These are phyloP conservation scores for Chrysanthemum lavandulifolium DNA, from an alignment of 129 eudicot species.

Conservation along the genomic window DNA sequence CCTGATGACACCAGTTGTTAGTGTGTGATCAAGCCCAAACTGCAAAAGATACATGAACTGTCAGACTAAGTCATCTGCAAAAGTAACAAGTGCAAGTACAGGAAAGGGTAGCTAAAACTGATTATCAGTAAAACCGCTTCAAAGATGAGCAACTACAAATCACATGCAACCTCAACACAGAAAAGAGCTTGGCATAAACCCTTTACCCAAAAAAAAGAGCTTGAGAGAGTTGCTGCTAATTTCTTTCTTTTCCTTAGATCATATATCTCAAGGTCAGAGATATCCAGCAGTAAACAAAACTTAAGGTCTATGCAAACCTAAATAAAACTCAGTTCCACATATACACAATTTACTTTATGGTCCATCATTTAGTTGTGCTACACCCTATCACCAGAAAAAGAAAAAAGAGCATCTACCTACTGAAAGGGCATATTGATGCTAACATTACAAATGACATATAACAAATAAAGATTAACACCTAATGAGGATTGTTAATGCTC, in stretches of 20 bases:
- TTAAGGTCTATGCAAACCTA: conserved; percentile 7
- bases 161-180: conserved; percentile 13
- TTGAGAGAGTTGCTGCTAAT: not conserved
- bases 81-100: not conserved
- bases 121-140: conserved; percentile 15
- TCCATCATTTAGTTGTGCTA: conserved; percentile 6
- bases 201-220: not conserved
- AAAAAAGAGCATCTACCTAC: conserved; percentile 10
- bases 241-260: not conserved
- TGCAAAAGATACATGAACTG: conserved; percentile 35
- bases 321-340: conserved; percentile 6
- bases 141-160: conserved; percentile 12
- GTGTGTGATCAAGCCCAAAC: conserved; percentile 99
- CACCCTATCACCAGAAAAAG: conserved; percentile 15
- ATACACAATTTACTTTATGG: conserved; percentile 6
- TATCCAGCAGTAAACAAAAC: conserved; percentile 10
- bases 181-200: not conserved
- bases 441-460: not conserved
- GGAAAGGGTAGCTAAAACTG: conserved; percentile 1
- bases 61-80: conserved; percentile 19
- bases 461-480: too few species aligned
- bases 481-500: not conserved
- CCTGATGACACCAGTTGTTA: conserved; percentile 99
- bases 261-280: not conserved
- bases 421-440: not conserved